Evolutionary conservation across 768 basidiomycete species (phyloP).

Genomic region (Leccinum incarnatum): DNA sequence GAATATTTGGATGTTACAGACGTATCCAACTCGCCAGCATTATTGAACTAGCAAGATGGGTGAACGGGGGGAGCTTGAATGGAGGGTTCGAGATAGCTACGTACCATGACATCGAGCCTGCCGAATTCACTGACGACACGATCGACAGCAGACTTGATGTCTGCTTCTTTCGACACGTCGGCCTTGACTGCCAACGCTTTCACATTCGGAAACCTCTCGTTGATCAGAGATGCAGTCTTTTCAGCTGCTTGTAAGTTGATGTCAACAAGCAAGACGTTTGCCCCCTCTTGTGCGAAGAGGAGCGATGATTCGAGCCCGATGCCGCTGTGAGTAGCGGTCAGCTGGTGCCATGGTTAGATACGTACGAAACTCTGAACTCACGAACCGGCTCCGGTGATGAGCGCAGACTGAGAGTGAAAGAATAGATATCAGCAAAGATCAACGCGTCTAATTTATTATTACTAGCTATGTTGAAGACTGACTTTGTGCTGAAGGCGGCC

Average conservation of each 20-base stretch:
- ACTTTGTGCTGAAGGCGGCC: conserved; percentile 71
- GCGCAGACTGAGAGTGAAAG: conserved; percentile 50
- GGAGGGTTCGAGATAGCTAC: conserved; percentile 15
- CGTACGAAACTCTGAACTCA: conserved; percentile 38
- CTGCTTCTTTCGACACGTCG: conserved; percentile 87
- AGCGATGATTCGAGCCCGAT: conserved; percentile 96
- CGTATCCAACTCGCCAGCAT: conserved; percentile 57
- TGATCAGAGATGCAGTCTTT: conserved; percentile 61
- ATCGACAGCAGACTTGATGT: conserved; percentile 82
- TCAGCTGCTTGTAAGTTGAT: conserved; percentile 77
- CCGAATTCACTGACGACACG: conserved; percentile 81
- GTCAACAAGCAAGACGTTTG: conserved; percentile 86
- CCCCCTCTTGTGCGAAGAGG: conserved; percentile 92
- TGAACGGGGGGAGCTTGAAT: neutral
- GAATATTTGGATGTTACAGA: neutral
- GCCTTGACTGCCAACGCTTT: conserved; percentile 68
- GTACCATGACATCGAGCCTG: conserved; percentile 92
- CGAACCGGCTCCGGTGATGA: conserved; percentile 90
- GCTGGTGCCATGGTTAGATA: neutral
- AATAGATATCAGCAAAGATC: conserved; percentile 12
- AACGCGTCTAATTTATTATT: neutral
- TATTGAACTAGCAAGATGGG: conserved; percentile 70
- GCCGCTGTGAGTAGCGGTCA: conserved; percentile 53
- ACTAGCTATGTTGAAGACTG: conserved; percentile 7
- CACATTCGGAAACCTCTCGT: conserved; percentile 63